A percentile compares a stretch with the other conserved stretches of the same genome.
Conservation (phyloP, 768 basidiomycete genomes). For the Mycena maculata region DNA sequence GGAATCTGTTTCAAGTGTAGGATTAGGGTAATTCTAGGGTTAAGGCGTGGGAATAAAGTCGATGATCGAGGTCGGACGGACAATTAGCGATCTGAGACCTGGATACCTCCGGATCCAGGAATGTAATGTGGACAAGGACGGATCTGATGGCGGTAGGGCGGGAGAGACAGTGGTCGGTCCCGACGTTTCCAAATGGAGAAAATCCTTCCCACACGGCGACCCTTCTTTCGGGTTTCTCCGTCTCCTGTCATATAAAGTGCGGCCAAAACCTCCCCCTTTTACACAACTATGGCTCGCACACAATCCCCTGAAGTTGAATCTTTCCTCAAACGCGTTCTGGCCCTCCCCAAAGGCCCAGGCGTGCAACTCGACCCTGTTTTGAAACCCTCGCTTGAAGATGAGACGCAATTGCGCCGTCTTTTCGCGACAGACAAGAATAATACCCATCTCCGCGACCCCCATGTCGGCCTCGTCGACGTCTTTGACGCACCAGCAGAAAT, state of each 20-base stretch:
- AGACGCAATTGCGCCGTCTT: slow-evolving; percentile 64
- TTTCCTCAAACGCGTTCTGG: slow-evolving; percentile 37
- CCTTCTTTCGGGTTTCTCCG: background rate
- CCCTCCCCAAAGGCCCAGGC: slow-evolving; percentile 33
- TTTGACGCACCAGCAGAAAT: slow-evolving; percentile 63
- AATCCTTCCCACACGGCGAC: background rate
- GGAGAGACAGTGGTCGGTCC: too few species aligned
- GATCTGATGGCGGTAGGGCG: too few species aligned
- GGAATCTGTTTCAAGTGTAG: too few species aligned
- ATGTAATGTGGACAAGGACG: too few species aligned
- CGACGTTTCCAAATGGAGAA: background rate
- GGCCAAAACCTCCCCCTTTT: background rate
- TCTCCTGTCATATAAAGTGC: slow-evolving; percentile 5
- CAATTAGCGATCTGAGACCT: too few species aligned
- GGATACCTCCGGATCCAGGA: too few species aligned
- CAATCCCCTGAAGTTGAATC: slow-evolving; percentile 34
- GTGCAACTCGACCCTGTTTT: slow-evolving; percentile 58
- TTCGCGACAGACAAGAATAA: slow-evolving; percentile 66
- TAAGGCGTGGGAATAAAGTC: too few species aligned
- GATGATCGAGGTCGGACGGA: too few species aligned
- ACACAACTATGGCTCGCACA: slow-evolving; percentile 21
- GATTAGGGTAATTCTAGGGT: too few species aligned
- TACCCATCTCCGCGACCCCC: slow-evolving; percentile 55
- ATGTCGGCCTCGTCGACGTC: slow-evolving; percentile 70
- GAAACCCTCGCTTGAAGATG: slow-evolving; percentile 68